Evolutionary conservation across 495 filamentous ascomycete species (phyloP), one percentile per base, ranked within the genome.

Genomic region (Penicillium chermesinum): DNA sequence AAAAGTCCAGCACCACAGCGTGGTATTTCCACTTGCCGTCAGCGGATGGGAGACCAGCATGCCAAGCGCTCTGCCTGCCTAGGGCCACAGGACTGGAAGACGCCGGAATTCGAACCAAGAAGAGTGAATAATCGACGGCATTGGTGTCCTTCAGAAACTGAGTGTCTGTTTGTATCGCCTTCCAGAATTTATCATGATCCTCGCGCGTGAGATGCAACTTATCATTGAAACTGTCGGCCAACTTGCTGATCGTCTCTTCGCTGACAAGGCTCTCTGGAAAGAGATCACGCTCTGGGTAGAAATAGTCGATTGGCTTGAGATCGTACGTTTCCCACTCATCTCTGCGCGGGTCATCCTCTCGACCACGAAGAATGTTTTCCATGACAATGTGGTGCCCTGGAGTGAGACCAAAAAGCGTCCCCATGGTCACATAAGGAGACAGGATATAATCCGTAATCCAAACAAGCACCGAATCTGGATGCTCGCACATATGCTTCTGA

Each of bases 301-400:
- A 87, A 61, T 86, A 88, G 32, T 79, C 77, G 17, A 73, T 78
- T 0, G 84, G 84, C 54, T 88, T 88, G 13, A 88, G 75, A 34
- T 88, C 84, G 67, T 82, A 87, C 0, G 75, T 75, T 48, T 87
- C 82, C 83, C 83, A 88, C 7, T 72, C 65, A 0, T 66, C 62
- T 2, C 68, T 55, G 2, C 62, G 61, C 0, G 62, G 56, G 38
- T 74, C 69, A 6, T 70, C 61, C 1, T 63, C 64, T 42, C 75
- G 62, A 3, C 81, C 83, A 55, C 78, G 78, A 35, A 86, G 65
- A 41, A 83, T 69, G 59, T 87, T 86, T 38, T 87, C 84, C 84
- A 87, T 88, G 52, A 87, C 71, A 52, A 88, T 80, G 58, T 87
- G 82, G 52, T 85, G 81, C 0, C 77, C 75, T 0, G 84, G 83